Evolutionary conservation across 208 protist species (phyloP), one percentile per base, ranked within the genome.

Genomic region (Wallacemonas sp.): DNA sequence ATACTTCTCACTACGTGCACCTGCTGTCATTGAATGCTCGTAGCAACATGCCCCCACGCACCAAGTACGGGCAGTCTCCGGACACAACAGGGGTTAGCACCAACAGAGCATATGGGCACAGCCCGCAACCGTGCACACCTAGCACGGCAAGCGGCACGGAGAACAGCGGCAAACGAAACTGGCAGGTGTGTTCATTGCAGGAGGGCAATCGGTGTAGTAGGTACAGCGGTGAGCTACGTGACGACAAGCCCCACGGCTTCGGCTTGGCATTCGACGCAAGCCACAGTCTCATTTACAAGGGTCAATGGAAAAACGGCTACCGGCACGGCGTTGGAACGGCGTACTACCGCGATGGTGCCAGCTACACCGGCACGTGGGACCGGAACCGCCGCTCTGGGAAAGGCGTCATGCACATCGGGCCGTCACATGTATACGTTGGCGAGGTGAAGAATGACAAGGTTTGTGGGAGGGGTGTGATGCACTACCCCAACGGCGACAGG

Each of bases 401-500:
- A 9, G 79, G 79, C 37, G 12, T 21, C 8, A 68, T 71, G 34
- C 66, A 76, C 45, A 48, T 68, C 41, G 53, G 17, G 21, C 39
- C 57, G 27, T 24, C 9, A 21, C 55, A 76, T 36, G 57, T 46
- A 17, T 89, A 89, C 66, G 34, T 36, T 44, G 83, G 83, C 29
- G 81, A 91, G 46, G 91, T 96, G 60, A 83, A 94, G 55, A 79
- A 85, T 60, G 87, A 85, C 41, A 76, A 85, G 67, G 92, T 94
- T 85, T 86, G 92, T 65, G 90, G 90, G 32, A 77, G 73, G 13
- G 90, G 90, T 10, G 78, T 67, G 8, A 73, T 96, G 12, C 68
- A 81, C n/a, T 96, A 93, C 62, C 67, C 85, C 0, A 96, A 92
- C 66, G 73, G 75, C 5, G 81, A 89, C 46, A 85, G 37, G 37